Conservation (phyloP, 192 early-diverging fungal species). For the Diversispora eburnea region DNA sequence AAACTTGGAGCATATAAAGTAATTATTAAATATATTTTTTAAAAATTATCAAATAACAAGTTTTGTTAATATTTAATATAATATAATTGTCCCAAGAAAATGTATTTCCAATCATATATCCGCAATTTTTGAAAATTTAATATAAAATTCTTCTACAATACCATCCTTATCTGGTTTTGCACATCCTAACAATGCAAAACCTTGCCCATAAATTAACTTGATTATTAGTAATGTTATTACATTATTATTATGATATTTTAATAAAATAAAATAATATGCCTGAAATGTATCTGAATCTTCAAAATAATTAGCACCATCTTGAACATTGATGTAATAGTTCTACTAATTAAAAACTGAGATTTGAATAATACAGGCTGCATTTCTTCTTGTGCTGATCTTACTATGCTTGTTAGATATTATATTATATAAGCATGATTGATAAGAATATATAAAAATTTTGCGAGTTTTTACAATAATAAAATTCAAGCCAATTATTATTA, state of each 20-base stretch:
- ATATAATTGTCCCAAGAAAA: conserved; percentile 23
- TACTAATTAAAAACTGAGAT: conserved; percentile 13
- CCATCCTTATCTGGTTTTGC: neutral
- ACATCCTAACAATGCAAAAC: conserved; percentile 30
- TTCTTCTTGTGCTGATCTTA: conserved; percentile 26
- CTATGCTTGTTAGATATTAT: neutral
- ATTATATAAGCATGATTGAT: too few species aligned
- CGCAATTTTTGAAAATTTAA: neutral
- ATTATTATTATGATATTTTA: neutral
- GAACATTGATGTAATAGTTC: conserved; percentile 31
- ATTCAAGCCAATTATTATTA: neutral
- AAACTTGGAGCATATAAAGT: too few species aligned
- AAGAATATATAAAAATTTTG: conserved; percentile 5
- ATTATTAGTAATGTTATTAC: neutral
- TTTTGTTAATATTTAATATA: conserved; percentile 5
- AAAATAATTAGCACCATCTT: conserved; percentile 17
- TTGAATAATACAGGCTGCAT: conserved; percentile 13
- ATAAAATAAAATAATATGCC: neutral
- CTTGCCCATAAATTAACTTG: neutral
- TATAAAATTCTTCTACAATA: conserved; percentile 17
- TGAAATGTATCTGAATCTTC: conserved; percentile 14
- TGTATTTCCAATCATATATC: conserved; percentile 4
- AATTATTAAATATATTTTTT: too few species aligned
- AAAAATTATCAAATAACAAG: conserved; percentile 27
- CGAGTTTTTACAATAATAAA: neutral